A percentile compares a stretch with the other conserved stretches of the same genome.
phyloP scores from a whole-genome alignment of 106 monocot genomes.

The Acorus gramineus region DNA sequence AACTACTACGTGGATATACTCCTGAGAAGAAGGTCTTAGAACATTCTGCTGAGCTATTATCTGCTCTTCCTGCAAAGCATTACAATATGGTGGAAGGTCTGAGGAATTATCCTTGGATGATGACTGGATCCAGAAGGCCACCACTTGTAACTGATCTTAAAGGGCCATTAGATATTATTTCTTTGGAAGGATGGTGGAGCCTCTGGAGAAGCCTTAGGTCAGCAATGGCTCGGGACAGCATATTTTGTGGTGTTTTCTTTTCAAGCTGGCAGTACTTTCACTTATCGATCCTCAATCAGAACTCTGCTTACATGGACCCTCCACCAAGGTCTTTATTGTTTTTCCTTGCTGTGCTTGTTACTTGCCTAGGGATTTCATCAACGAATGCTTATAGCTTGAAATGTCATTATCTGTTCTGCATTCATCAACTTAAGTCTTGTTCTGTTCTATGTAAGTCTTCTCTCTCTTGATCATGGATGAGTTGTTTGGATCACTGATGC shows the following conservation, averaged over 20 bases:
- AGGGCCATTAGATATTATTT: constrained; percentile 36
- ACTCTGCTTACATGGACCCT: constrained; percentile 58
- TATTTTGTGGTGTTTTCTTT: constrained; percentile 90
- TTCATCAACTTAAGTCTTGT: too few relatives aligned
- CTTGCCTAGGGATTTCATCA: too few relatives aligned
- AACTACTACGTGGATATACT: constrained; percentile 52
- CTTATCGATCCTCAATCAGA: constrained; percentile 80
- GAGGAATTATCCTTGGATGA: constrained; percentile 85
- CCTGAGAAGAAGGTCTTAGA: constrained; percentile 46
- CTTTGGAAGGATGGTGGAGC: constrained; percentile 71
- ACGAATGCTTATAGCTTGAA: too few relatives aligned
- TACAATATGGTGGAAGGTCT: constrained; percentile 38
- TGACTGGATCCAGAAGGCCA: constrained; percentile 81
- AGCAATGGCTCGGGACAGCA: constrained; percentile 64
- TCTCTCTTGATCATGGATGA: too few relatives aligned
- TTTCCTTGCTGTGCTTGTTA: too few relatives aligned
- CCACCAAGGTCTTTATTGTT: constrained; percentile 48
- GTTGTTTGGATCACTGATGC: too few relatives aligned
- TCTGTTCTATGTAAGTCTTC: too few relatives aligned
- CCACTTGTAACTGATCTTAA: constrained; percentile 78
- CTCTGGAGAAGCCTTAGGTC: constrained; percentile 83
- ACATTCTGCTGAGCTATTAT: constrained; percentile 47
- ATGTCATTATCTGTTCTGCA: too few relatives aligned
- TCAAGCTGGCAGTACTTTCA: constrained; percentile 91
- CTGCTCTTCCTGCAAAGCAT: constrained; percentile 39